A percentile compares a stretch with the other conserved stretches of the same genome.
These are phyloP conservation scores for Sporormia fimetaria DNA, from an alignment of 495 filamentous ascomycete genomes.

Conservation along the genomic window DNA sequence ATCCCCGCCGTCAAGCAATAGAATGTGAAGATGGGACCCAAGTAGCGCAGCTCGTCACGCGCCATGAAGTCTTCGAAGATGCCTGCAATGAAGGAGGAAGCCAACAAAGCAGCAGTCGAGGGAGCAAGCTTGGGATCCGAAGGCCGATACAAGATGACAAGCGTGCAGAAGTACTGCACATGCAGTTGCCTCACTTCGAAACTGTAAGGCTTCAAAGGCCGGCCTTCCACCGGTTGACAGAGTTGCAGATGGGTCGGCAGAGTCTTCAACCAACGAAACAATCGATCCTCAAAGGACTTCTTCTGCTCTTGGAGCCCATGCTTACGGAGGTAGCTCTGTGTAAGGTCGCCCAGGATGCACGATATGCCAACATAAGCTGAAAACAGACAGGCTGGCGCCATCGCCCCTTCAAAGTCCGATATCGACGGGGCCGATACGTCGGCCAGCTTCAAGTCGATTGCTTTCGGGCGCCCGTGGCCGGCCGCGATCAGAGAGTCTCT, in stretches of 20 bases:
- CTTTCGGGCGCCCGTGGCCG: conserved; percentile 21
- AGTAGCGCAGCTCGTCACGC: conserved; percentile 21
- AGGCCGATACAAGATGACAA: conserved; percentile 17
- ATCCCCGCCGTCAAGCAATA: conserved; percentile 23
- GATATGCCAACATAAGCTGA: conserved; percentile 19
- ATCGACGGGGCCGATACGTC: conserved; percentile 15
- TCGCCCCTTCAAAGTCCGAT: conserved; percentile 18
- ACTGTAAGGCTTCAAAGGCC: conserved; percentile 17
- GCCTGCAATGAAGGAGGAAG: conserved; percentile 21
- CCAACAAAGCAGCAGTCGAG: conserved; percentile 17
- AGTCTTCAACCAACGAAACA: conserved; percentile 23
- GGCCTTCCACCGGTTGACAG: conserved; percentile 6
- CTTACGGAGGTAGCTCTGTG: conserved; percentile 20
- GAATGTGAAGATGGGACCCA: conserved; percentile 24
- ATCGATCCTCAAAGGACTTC: conserved; percentile 11
- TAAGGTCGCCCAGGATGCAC: conserved; percentile 21
- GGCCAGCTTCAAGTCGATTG: conserved; percentile 18
- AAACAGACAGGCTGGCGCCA: conserved; percentile 15
- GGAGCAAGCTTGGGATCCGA: conserved; percentile 7
- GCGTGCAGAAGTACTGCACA: conserved; percentile 20
- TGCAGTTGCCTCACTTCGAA: conserved; percentile 23
- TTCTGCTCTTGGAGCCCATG: conserved; percentile 16
- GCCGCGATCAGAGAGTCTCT: conserved; percentile 24
- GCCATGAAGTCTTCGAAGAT: conserved; percentile 26
- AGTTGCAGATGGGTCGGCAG: conserved; percentile 17